phyloP scores from a whole-genome alignment of 176 grass and related monocot genomes.

The Guadua angustifolia region DNA sequence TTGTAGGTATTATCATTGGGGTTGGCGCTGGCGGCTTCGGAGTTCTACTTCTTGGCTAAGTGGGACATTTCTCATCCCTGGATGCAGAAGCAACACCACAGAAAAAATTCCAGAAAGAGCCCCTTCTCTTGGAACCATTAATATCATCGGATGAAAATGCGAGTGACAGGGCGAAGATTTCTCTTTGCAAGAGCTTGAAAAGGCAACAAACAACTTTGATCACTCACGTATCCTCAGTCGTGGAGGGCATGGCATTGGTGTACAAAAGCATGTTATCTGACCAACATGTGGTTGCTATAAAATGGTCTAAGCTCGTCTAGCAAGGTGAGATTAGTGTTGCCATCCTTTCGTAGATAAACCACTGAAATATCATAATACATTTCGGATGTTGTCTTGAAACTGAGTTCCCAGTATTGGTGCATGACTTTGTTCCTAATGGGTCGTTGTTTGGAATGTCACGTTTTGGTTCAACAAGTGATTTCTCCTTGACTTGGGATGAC shows the following conservation, averaged over 20 bases:
- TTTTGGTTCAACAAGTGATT: too few species aligned
- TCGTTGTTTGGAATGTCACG: background rate
- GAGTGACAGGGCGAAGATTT: background rate
- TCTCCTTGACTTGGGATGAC: too few species aligned
- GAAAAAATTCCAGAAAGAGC: background rate
- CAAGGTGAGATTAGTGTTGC: background rate
- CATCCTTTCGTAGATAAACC: background rate
- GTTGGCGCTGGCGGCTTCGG: too few species aligned
- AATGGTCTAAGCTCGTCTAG: background rate
- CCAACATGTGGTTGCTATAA: background rate
- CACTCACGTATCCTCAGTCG: background rate
- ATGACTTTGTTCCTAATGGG: constrained; percentile 38
- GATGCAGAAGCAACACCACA: background rate
- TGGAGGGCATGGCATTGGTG: background rate
- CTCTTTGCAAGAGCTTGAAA: background rate
- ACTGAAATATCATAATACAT: background rate
- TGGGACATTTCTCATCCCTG: too few species aligned
- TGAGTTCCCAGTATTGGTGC: constrained; percentile 14
- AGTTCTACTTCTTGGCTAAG: too few species aligned
- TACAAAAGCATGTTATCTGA: background rate
- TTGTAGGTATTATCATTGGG: too few species aligned
- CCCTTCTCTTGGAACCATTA: background rate
- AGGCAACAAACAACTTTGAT: constrained; percentile 5
- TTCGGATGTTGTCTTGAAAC: constrained; percentile 36
- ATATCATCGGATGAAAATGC: background rate